These are phyloP conservation scores for Aspergillus hiratsukae DNA, from an alignment of 2,329 filamentous ascomycete species.

Conservation along the genomic window DNA sequence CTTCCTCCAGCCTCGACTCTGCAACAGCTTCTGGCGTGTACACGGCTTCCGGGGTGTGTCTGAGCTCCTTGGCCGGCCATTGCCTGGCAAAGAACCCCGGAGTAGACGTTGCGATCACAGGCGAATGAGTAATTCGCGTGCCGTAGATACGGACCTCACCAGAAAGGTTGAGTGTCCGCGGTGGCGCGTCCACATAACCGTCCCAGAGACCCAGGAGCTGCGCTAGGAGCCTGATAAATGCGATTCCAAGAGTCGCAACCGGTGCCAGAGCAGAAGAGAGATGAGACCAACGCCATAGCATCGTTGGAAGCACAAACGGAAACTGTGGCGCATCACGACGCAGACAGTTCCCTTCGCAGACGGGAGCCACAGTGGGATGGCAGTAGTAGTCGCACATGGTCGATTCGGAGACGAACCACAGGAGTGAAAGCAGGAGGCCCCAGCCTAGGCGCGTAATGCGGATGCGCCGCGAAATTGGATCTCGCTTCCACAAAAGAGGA, in stretches of 20 bases:
- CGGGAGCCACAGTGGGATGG: slow-evolving; percentile 45
- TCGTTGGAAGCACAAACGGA: slow-evolving; percentile 54
- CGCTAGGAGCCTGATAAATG: slow-evolving; percentile 26
- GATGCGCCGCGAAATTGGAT: slow-evolving; percentile 23
- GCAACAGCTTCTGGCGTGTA: background rate
- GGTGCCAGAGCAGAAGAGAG: slow-evolving; percentile 28
- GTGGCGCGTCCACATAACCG: slow-evolving; percentile 36
- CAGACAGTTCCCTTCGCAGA: slow-evolving; percentile 49
- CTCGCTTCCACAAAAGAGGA: slow-evolving; percentile 33
- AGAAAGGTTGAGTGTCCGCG: slow-evolving; percentile 19
- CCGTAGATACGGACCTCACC: slow-evolving; percentile 30
- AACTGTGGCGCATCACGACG: slow-evolving; percentile 49
- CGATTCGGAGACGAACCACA: slow-evolving; percentile 49
- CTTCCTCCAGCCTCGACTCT: background rate
- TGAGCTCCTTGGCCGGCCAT: background rate
- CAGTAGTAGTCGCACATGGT: slow-evolving; percentile 50
- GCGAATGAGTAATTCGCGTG: slow-evolving; percentile 16
- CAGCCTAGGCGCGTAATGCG: slow-evolving; percentile 38
- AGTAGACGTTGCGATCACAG: slow-evolving; percentile 14
- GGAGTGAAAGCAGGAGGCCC: slow-evolving; percentile 36
- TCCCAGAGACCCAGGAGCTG: slow-evolving; percentile 40
- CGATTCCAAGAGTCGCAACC: slow-evolving; percentile 27
- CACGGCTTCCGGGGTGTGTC: background rate
- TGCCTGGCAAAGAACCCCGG: slow-evolving; percentile 9
- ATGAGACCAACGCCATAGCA: slow-evolving; percentile 47